Base-by-base conservation (phyloP, 768 basidiomycete species). In the Leccinum imitatum region DNA sequence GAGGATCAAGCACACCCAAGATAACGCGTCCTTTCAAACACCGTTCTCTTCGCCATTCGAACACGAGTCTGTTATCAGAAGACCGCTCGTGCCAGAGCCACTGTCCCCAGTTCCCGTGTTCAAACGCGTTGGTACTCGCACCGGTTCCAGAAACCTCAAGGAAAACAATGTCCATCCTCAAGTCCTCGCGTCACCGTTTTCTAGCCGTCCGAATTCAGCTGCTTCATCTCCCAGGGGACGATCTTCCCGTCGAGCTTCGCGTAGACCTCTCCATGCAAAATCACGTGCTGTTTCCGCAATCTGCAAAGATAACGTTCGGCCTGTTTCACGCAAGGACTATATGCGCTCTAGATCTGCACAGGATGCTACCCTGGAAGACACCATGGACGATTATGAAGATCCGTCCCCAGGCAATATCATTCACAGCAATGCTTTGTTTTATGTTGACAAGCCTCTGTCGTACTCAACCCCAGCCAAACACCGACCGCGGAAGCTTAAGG, bases 111-210 rank as follows among this genome's bases (percentile, higher is more conserved):
- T 81, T 31, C 82, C 82, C 53, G 53, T 67, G 30, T 54, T 67
- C 62, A 70, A 70, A 58, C 75, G 73, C 30, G 64, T 72, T 27
- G 53, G 72, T 39, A 76, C 78, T 59, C 75, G 77, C 60, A 78
- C 75, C 48, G 71, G 72, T 39, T 80, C 80, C 46, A 71, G 72
- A 50, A 75, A 71, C 44, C 69, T 78, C 59, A 80, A 79, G 58
- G 78, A 80, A 61, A 81, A 80, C 53, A 58, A 39, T 19, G 9
- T 25, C 23, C 61, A 58, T 39, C 60, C 69, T 58, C 71, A 59
- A 21, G 27, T 50, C 19, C 76, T 82, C 23, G 78, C 74, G 11
- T 82, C 80, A 25, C 81, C 82, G 2, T 84, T 82, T 63, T 73
- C 67, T 53, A 81, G 81, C 48, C 75, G 77, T 47, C 79, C 81